Conservation (phyloP, 768 basidiomycete species). For the Lactarius hengduanensis region DNA sequence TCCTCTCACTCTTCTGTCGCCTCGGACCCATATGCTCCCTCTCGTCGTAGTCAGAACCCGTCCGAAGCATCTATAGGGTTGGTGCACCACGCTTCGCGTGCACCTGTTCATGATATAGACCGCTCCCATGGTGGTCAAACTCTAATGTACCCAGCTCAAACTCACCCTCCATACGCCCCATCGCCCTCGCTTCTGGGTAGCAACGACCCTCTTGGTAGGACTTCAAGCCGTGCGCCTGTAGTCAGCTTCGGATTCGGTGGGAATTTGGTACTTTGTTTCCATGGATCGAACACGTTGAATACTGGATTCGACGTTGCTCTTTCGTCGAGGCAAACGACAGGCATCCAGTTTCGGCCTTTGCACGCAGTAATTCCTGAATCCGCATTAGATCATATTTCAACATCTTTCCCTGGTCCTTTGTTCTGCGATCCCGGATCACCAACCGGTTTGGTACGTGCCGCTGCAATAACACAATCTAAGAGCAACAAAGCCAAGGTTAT, state of each 20-base stretch:
- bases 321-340: conserved; percentile 65
- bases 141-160: conserved; percentile 35
- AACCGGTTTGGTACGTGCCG: conserved; percentile 65
- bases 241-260: conserved; percentile 95
- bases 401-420: conserved; percentile 83
- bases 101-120: conserved; percentile 17
- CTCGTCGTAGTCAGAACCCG: conserved; percentile 31
- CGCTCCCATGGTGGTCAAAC: conserved; percentile 29
- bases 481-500: conserved; percentile 78
- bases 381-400: conserved; percentile 51
- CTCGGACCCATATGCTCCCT: conserved; percentile 40
- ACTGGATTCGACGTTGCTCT: conserved; percentile 79
- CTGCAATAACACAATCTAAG: conserved; percentile 60
- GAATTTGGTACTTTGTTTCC: conserved; percentile 85
- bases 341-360: conserved; percentile 64
- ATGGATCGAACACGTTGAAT: conserved; percentile 59
- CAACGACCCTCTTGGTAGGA: conserved; percentile 79
- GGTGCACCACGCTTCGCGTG: conserved; percentile 14
- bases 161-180: conserved; percentile 68
- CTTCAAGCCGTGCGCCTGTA: conserved; percentile 70
- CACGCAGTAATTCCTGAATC: conserved; percentile 70
- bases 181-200: conserved; percentile 80
- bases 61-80: conserved; percentile 14
- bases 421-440: conserved; percentile 71
- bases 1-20: conserved; percentile 36